phyloP scores from a whole-genome alignment of 495 filamentous ascomycete genomes.

The Pyrenula aspistea region DNA sequence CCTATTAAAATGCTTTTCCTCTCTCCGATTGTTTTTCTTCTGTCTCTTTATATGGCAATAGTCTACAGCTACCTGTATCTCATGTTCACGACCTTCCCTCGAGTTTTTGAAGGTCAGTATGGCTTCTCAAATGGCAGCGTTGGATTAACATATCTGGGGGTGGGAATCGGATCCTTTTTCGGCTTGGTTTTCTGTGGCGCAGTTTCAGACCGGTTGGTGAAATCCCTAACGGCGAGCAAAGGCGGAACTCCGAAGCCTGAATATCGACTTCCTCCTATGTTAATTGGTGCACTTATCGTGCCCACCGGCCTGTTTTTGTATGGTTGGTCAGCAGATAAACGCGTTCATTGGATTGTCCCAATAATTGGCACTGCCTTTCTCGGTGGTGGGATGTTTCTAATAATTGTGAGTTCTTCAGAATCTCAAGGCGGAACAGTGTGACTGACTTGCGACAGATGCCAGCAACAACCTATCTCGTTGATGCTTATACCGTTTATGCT shows the following conservation, averaged over 20 bases:
- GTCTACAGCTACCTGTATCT: conserved; percentile 58
- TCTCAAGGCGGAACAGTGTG: no score
- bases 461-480: conserved; percentile 56
- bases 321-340: conserved; percentile 46
- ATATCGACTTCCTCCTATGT: conserved; percentile 51
- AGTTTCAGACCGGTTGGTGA: conserved; percentile 30
- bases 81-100: conserved; percentile 44
- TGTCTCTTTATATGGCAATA: conserved; percentile 47
- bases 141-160: conserved; percentile 25
- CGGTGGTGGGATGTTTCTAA: conserved; percentile 41
- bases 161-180: conserved; percentile 20
- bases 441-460: not conserved
- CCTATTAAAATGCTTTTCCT: conserved; percentile 36
- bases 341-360: conserved; percentile 41
- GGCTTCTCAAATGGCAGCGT: conserved; percentile 25
- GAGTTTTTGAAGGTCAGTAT: conserved; percentile 37
- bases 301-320: conserved; percentile 51
- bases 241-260: conserved; percentile 33
- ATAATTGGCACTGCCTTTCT: conserved; percentile 28
- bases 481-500: conserved; percentile 62
- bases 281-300: conserved; percentile 42
- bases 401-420: conserved; percentile 59
- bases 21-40: conserved; percentile 39
- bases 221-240: conserved; percentile 30
- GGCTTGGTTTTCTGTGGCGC: conserved; percentile 16